These are phyloP conservation scores for Acanthamoeba triangularis DNA, from an alignment of 208 protist genomes.

Conservation along the genomic window DNA sequence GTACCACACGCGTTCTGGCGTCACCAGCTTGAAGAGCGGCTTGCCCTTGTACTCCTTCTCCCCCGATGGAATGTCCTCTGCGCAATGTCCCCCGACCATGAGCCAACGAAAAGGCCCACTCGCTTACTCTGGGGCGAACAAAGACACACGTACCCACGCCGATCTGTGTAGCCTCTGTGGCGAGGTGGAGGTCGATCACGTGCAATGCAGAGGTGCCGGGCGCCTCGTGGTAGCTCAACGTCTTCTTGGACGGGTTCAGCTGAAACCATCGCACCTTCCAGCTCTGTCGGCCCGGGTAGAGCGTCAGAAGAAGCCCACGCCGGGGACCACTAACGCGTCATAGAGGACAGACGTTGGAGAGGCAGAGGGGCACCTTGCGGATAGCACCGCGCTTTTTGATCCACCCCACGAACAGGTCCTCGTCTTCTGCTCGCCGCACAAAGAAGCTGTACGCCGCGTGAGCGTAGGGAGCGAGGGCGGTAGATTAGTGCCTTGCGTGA, in stretches of 20 bases:
- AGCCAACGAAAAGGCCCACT: background rate
- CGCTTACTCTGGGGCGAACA: background rate
- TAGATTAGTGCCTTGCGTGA: background rate
- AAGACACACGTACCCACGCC: background rate
- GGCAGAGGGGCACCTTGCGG: background rate
- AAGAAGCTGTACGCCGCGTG: constrained; percentile 13
- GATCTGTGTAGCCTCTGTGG: background rate
- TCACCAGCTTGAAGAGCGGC: constrained; percentile 36
- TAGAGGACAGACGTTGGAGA: background rate
- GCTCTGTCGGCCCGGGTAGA: background rate
- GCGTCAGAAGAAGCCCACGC: no score
- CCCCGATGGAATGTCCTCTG: constrained; percentile 23
- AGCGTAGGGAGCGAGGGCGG: background rate
- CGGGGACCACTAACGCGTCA: background rate
- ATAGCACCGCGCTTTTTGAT: constrained; percentile 14
- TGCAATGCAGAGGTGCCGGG: background rate
- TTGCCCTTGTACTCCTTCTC: constrained; percentile 35
- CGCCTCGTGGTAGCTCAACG: constrained; percentile 15
- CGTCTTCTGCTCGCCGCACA: constrained; percentile 18
- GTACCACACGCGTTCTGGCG: constrained; percentile 46
- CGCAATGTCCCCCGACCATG: background rate
- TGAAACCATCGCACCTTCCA: constrained; percentile 57
- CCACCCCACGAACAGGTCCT: constrained; percentile 36
- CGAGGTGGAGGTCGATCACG: background rate
- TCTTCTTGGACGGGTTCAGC: constrained; percentile 9